Evolutionary conservation across 208 protist species (phyloP), one percentile per base, ranked within the genome.

Genomic region (Trichomonas gallinae): DNA sequence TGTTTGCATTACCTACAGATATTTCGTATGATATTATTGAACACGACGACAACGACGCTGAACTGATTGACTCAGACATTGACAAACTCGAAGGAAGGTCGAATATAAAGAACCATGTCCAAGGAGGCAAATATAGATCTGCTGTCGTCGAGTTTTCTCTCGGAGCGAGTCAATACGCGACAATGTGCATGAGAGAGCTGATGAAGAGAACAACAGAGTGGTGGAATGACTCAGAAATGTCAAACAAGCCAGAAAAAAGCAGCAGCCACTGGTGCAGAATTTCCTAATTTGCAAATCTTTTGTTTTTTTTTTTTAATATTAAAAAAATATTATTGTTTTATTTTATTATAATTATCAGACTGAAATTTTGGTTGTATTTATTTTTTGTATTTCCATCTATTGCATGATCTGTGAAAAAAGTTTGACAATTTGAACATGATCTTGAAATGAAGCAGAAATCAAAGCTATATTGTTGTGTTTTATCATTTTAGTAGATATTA

Each of bases 151-250:
- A 42, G n/a, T 93, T 93, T 42, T 93, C 87, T 40, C 26, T 93
- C 0, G 44, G 44, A 51, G 8, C 26, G 10, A 44, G 87, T 44
- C 87, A 93, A 51, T 93, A 93, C 44, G 87, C 87, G n/a, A 93
- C 87, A 93, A 93, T 93, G 87, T 51, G 40, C 38, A 42, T 93
- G 44, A 93, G 87, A 93, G 87, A 93, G 46, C 26, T 93, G 6
- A 17, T 93, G n/a, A 93, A 93, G 31, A 23, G 87, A 51, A 48
- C 87, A 51, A 93, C 87, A 8, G 87, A 93, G 36, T 93, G 44
- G 40, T 93, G 13, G 13, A 93, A 23, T 40, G 87, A 93, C 26
- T 93, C 87, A 26, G 44, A 93, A 0, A 93, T 93, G 87, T 93
- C 87, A 89, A 34, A 89, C 4, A n/a, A 42, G 17, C 23, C 83